Evolutionary conservation across 257 asterid genomes (phyloP).

Genomic region (Plantago ovata): DNA sequence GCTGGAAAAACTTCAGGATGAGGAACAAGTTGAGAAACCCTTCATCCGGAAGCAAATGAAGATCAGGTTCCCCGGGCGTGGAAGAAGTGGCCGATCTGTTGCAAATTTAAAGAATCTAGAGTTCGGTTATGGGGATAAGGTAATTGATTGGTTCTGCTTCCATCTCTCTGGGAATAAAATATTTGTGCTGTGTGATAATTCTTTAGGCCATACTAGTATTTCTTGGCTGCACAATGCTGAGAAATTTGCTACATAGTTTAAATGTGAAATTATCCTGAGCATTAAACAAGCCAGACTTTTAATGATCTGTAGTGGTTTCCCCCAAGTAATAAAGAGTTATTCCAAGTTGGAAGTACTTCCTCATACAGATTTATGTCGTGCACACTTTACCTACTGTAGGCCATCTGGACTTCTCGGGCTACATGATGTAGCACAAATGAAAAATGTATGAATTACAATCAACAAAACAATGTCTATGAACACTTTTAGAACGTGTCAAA

Average conservation of each 20-base stretch:
- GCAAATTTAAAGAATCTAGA: constrained; percentile 63
- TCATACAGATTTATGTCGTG: neutral
- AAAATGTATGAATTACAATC: too few relatives aligned
- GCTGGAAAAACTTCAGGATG: constrained; percentile 90
- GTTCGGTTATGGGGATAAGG: constrained; percentile 80
- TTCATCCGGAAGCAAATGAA: constrained; percentile 97
- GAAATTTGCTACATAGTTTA: neutral
- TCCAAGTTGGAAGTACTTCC: neutral
- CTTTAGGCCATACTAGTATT: neutral
- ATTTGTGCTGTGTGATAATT: too few relatives aligned
- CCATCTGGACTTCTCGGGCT: too few relatives aligned
- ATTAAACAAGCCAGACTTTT: too few relatives aligned
- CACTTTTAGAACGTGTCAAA: too few relatives aligned
- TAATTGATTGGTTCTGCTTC: constrained; percentile 25
- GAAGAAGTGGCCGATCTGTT: constrained; percentile 82
- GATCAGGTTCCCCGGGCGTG: constrained; percentile 97
- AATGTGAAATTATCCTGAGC: too few relatives aligned
- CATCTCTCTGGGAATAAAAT: too few relatives aligned
- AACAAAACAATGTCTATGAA: too few relatives aligned
- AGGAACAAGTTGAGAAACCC: constrained; percentile 92
- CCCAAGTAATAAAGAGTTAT: neutral
- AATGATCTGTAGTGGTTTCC: too few relatives aligned
- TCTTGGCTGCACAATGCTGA: neutral
- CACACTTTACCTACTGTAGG: too few relatives aligned
- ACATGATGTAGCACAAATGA: too few relatives aligned